Evolutionary conservation across 805 yeast species (phyloP).

Genomic region (Kuraishia piskuri): DNA sequence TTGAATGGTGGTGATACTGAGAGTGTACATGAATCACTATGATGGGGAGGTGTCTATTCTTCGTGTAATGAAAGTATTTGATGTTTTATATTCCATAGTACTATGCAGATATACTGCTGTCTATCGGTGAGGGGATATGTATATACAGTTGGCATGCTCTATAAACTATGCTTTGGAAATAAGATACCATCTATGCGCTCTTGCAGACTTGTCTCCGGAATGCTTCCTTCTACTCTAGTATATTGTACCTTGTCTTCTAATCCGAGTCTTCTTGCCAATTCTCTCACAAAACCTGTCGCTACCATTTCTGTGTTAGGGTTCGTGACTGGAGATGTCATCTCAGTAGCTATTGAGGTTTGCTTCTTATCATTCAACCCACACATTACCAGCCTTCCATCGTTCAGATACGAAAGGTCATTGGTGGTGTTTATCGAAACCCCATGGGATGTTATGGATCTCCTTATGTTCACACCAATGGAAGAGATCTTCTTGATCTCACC

Average conservation of each 20-base stretch:
- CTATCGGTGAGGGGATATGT: no score
- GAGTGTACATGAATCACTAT: not conserved
- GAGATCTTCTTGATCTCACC: slow-evolving; percentile 56
- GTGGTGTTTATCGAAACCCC: slow-evolving; percentile 77
- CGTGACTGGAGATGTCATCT: slow-evolving; percentile 6
- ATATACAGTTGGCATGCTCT: not conserved
- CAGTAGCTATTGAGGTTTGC: slow-evolving; percentile 44
- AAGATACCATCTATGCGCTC: not conserved
- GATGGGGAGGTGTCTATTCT: not conserved
- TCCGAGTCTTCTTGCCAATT: not conserved
- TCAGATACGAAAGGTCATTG: slow-evolving; percentile 67
- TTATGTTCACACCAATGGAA: slow-evolving; percentile 82
- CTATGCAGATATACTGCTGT: no score
- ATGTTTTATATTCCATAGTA: no score
- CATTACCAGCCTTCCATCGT: slow-evolving; percentile 54
- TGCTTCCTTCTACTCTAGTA: not conserved
- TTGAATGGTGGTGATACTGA: not conserved
- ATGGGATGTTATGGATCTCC: slow-evolving; percentile 78
- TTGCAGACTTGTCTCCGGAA: not conserved
- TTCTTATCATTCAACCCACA: slow-evolving; percentile 69
- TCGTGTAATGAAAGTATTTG: not conserved
- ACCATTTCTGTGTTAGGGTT: slow-evolving; percentile 27
- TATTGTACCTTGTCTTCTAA: not conserved
- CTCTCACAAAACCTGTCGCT: not conserved
- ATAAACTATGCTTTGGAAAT: not conserved